Conservation (phyloP, 768 basidiomycete genomes). For the Leccinum truebloodii region DNA sequence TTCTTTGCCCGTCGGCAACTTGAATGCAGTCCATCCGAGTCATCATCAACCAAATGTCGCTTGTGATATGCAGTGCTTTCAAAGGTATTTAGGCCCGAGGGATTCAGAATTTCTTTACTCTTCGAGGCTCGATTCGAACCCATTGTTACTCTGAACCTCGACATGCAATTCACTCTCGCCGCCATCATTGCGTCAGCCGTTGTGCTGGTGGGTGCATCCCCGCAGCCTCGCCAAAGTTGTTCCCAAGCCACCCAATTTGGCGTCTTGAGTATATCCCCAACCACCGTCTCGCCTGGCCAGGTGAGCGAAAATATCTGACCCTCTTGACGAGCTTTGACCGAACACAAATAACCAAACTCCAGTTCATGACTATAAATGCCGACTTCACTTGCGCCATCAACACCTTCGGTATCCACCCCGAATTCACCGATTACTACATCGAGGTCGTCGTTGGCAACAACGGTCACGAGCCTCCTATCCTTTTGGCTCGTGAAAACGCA, state of each 20-base stretch:
- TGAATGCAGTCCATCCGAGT: neutral
- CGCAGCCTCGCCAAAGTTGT: constrained; percentile 24
- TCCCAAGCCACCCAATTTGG: constrained; percentile 26
- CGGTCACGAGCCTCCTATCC: constrained; percentile 33
- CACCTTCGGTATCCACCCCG: constrained; percentile 15
- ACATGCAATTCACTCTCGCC: constrained; percentile 3
- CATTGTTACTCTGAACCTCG: neutral
- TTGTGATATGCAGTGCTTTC: constrained; percentile 2
- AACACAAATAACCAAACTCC: neutral
- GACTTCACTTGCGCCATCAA: constrained; percentile 32
- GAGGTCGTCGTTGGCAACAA: constrained; percentile 35
- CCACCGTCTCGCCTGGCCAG: constrained; percentile 25
- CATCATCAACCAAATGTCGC: neutral
- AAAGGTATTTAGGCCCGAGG: constrained; percentile 13
- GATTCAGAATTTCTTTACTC: neutral
- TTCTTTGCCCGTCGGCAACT: constrained; percentile 3
- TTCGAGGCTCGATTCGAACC: neutral
- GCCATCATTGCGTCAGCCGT: constrained; percentile 12
- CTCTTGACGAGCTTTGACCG: neutral
- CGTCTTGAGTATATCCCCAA: constrained; percentile 19
- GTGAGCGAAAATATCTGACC: constrained; percentile 11
- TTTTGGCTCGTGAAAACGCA: constrained; percentile 10
- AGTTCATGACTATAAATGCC: constrained; percentile 24
- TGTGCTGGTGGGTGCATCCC: constrained; percentile 20
- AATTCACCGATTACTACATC: constrained; percentile 36